Percentiles rank a stretch among this genome's conserved stretches.
Conservation (phyloP, 83 land plant species). For the Diphasiastrum complanatum region DNA sequence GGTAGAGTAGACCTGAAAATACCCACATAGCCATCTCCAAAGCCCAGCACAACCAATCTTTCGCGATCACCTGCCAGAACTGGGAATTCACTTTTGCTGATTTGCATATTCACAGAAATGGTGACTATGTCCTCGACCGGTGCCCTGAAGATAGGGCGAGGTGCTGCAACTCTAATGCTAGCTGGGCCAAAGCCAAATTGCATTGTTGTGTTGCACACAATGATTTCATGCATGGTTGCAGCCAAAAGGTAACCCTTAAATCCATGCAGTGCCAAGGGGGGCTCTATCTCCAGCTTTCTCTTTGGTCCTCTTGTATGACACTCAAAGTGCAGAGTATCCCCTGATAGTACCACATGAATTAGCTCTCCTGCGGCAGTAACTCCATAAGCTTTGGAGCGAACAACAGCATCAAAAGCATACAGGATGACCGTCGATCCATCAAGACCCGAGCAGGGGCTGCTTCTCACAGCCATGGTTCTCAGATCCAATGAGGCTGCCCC, state of each 20-base stretch:
- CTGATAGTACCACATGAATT: slow-evolving; percentile 63
- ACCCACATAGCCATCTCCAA: slow-evolving; percentile 74
- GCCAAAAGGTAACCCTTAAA: slow-evolving; percentile 77
- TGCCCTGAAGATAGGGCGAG: slow-evolving; percentile 54
- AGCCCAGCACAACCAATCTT: slow-evolving; percentile 67
- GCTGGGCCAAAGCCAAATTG: slow-evolving; percentile 43
- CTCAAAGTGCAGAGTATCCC: slow-evolving; percentile 69
- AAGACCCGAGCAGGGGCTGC: slow-evolving; percentile 68
- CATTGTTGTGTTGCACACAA: slow-evolving; percentile 69
- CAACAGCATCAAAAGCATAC: slow-evolving; percentile 73
- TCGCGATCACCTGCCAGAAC: slow-evolving; percentile 63
- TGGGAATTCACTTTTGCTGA: slow-evolving; percentile 25
- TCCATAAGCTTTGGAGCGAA: slow-evolving; percentile 87
- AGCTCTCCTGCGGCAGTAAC: slow-evolving; percentile 61
- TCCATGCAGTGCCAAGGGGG: slow-evolving; percentile 36
- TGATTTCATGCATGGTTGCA: slow-evolving; percentile 44
- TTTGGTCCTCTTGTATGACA: slow-evolving; percentile 68
- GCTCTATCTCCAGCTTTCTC: slow-evolving; percentile 50
- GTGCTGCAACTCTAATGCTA: slow-evolving; percentile 39
- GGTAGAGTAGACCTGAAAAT: slow-evolving; percentile 75
- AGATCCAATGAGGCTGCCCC: slow-evolving; percentile 89
- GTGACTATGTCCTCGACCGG: slow-evolving; percentile 53
- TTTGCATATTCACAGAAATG: slow-evolving; percentile 40
- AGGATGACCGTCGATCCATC: slow-evolving; percentile 44
- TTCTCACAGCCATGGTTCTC: slow-evolving; percentile 59